These are phyloP conservation scores for Fusarium sp. DNA, from an alignment of 2,329 filamentous ascomycete genomes.

Conservation along the genomic window DNA sequence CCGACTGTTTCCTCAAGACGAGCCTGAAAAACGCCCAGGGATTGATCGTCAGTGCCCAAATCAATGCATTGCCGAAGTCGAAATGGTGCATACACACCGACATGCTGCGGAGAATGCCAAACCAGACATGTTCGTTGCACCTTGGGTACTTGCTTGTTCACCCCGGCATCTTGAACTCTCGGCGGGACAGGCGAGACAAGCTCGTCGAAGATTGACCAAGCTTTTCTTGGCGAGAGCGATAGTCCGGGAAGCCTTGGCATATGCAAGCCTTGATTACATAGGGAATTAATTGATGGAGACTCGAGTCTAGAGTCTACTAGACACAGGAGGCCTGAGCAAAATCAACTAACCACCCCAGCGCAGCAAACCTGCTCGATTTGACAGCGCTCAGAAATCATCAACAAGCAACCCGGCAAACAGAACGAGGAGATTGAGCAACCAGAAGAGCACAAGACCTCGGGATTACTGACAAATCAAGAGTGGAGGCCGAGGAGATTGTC, in stretches of 20 bases:
- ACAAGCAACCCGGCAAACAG: too few relatives aligned
- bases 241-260: conserved; percentile 45
- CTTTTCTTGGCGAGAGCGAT: conserved; percentile 51
- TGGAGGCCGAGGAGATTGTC: conserved; percentile 1
- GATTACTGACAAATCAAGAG: conserved; percentile 11
- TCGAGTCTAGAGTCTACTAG: not conserved
- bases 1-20: not conserved
- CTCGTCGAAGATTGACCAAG: conserved; percentile 48
- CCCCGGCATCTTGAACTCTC: conserved; percentile 30
- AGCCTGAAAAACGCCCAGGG: too few relatives aligned
- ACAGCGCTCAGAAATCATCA: not conserved
- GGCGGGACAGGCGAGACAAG: conserved; percentile 42
- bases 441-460: not conserved
- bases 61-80: not conserved
- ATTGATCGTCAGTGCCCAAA: not conserved
- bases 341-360: not conserved
- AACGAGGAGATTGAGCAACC: conserved; percentile 2
- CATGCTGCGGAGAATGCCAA: not conserved
- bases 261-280: conserved; percentile 40
- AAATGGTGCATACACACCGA: not conserved
- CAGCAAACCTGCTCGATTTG: not conserved
- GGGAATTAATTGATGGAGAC: conserved; percentile 36
- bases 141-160: conserved; percentile 15
- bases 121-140: conserved; percentile 21
- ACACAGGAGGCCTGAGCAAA: conserved; percentile 9